Percentiles rank a stretch among this genome's conserved stretches.
phyloP scores from a whole-genome alignment of 495 filamentous ascomycete species.

The Amphirosellinia nigrospora region DNA sequence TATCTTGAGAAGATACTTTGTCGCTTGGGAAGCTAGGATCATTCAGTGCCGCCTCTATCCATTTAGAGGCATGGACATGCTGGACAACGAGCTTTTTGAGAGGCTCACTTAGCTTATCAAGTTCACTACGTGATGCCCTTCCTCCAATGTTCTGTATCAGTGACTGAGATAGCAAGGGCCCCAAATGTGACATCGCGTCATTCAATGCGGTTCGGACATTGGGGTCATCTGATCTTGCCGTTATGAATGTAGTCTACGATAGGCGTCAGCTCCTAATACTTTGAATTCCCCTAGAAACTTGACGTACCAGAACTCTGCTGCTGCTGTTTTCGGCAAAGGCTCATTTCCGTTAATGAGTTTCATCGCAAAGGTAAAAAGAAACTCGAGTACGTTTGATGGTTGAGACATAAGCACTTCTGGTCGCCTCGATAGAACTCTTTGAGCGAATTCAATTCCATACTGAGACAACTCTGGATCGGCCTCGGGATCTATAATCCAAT shows the following conservation, averaged over 20 bases:
- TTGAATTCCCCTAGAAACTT: constrained; percentile 24
- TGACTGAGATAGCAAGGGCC: constrained; percentile 63
- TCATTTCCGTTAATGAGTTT: constrained; percentile 74
- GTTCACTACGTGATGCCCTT: constrained; percentile 74
- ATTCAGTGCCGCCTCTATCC: constrained; percentile 65
- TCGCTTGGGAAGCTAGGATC: constrained; percentile 63
- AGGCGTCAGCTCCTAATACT: constrained; percentile 16
- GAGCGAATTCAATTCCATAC: constrained; percentile 56
- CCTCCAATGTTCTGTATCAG: constrained; percentile 76
- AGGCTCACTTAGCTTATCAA: constrained; percentile 76
- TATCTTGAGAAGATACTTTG: constrained; percentile 66
- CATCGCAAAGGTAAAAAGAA: constrained; percentile 79
- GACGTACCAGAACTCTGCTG: constrained; percentile 78
- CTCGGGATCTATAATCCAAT: constrained; percentile 52
- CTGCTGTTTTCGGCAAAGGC: constrained; percentile 78
- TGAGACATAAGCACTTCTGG: constrained; percentile 61
- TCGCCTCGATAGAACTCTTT: constrained; percentile 73
- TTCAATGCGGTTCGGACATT: constrained; percentile 56
- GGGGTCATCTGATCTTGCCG: constrained; percentile 45
- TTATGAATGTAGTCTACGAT: constrained; percentile 54
- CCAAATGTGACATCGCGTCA: constrained; percentile 61
- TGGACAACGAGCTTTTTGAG: constrained; percentile 75
- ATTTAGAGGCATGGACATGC: constrained; percentile 63
- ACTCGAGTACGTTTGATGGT: constrained; percentile 60
- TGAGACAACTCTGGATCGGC: constrained; percentile 71